These are phyloP conservation scores for Fonsecaea pedrosoi DNA, from an alignment of 2,329 filamentous ascomycete genomes.

Conservation along the genomic window DNA sequence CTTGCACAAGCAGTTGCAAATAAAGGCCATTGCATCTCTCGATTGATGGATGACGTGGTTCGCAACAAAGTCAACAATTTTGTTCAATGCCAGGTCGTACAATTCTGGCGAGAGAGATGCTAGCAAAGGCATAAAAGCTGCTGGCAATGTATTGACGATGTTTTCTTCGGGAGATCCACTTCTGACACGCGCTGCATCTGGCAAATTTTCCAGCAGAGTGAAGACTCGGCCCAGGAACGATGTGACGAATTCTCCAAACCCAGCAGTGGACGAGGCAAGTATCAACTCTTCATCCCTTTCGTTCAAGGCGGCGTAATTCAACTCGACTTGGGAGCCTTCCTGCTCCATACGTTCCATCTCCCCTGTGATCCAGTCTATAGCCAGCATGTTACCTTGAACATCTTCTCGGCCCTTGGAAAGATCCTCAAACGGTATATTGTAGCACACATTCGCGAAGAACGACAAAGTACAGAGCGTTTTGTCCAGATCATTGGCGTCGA, in stretches of 20 bases:
- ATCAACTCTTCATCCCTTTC: conserved; percentile 89
- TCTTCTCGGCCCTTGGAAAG: conserved; percentile 72
- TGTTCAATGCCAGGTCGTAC: conserved; percentile 89
- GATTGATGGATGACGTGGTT: conserved; percentile 97
- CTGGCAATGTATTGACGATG: conserved; percentile 92
- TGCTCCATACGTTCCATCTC: conserved; percentile 94
- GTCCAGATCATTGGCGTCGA: conserved; percentile 95
- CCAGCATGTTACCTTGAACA: conserved; percentile 75
- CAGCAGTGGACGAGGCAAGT: conserved; percentile 89
- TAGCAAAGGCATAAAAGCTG: conserved; percentile 87
- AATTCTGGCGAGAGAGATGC: conserved; percentile 90
- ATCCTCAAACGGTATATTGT: conserved; percentile 91
- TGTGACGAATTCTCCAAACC: conserved; percentile 89
- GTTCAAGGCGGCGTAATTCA: conserved; percentile 84
- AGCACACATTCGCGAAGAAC: conserved; percentile 94
- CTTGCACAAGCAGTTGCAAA: conserved; percentile 94
- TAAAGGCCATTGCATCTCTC: conserved; percentile 97
- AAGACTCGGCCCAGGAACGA: conserved; percentile 94
- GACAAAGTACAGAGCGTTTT: conserved; percentile 95
- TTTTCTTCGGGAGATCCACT: conserved; percentile 95
- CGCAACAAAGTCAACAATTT: conserved; percentile 88
- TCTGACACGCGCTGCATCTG: conserved; percentile 84
- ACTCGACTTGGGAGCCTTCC: conserved; percentile 81
- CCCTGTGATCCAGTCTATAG: conserved; percentile 90
- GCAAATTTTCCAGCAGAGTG: conserved; percentile 91